Evolutionary conservation across 352 stramenopile genomes (phyloP).

Genomic region (Elongisporangium prolatum): DNA sequence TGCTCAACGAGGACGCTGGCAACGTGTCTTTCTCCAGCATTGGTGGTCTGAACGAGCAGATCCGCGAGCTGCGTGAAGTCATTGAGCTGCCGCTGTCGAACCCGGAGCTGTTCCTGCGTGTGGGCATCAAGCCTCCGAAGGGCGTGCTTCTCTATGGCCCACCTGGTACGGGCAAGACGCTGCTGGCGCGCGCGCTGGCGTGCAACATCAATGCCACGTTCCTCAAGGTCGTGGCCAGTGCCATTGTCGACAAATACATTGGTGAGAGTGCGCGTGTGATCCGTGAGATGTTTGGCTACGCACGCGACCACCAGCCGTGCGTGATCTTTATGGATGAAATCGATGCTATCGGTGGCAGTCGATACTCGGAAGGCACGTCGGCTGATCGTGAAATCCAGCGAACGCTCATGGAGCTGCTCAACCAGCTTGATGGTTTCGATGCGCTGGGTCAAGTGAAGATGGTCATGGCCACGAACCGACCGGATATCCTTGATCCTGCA

Average conservation of each 20-base stretch:
- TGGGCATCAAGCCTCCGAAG: conserved; percentile 98
- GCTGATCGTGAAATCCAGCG: conserved; percentile 98
- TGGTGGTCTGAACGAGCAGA: conserved; percentile 98
- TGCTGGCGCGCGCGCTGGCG: too few relatives aligned
- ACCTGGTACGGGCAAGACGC: conserved; percentile 98
- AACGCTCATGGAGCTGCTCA: conserved; percentile 99
- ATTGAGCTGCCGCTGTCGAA: conserved; percentile 99
- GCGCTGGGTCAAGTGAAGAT: conserved; percentile 98
- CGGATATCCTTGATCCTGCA: conserved; percentile 98
- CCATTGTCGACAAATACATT: conserved; percentile 99
- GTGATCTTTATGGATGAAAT: conserved; percentile 99
- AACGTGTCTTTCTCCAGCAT: conserved; percentile 98
- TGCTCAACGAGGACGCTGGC: conserved; percentile 98
- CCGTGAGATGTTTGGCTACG: conserved; percentile 99
- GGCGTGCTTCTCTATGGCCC: conserved; percentile 98
- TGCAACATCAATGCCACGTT: conserved; percentile 99
- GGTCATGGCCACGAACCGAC: conserved; percentile 99
- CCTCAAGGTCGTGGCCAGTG: conserved; percentile 98
- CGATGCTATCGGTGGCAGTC: conserved; percentile 98
- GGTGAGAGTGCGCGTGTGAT: conserved; percentile 99
- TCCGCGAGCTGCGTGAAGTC: conserved; percentile 94
- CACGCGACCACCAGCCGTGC: conserved; percentile 97
- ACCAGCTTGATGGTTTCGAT: conserved; percentile 99
- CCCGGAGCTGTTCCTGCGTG: conserved; percentile 97
- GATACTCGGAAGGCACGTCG: conserved; percentile 96